A percentile compares a stretch with the other conserved stretches of the same genome.
These are phyloP conservation scores for Dryas octopetala DNA, from an alignment of 306 rosid species.

Conservation along the genomic window DNA sequence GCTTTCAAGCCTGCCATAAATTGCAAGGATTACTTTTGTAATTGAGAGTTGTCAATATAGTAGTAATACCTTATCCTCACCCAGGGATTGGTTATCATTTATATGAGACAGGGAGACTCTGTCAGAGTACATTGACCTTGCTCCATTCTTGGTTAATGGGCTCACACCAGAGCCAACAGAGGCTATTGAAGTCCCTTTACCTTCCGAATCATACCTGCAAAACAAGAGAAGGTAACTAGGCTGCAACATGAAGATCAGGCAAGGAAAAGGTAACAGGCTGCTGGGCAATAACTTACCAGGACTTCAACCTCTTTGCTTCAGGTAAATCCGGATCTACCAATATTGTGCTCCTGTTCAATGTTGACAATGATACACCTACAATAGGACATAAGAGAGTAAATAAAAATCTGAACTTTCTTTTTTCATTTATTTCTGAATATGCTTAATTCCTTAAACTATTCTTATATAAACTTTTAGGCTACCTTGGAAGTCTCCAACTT, in stretches of 20 bases:
- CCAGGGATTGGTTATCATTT: slow-evolving; percentile 56
- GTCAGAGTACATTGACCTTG: slow-evolving; percentile 71
- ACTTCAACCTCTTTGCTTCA: slow-evolving; percentile 70
- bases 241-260: not conserved
- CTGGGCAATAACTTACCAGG: slow-evolving; percentile 50
- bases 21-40: not conserved
- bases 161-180: slow-evolving; percentile 56
- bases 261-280: not conserved
- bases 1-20: not conserved
- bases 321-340: slow-evolving; percentile 67
- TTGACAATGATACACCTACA: slow-evolving; percentile 85
- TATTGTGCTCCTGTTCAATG: slow-evolving; percentile 57
- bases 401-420: not conserved
- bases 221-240: not conserved
- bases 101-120: slow-evolving; percentile 58
- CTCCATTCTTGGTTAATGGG: slow-evolving; percentile 48
- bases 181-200: slow-evolving; percentile 67
- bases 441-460: not conserved
- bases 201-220: slow-evolving; percentile 83
- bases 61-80: slow-evolving; percentile 67
- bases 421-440: not conserved
- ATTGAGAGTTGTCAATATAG: not conserved
- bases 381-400: slow-evolving; percentile 7
- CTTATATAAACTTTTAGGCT: not conserved
- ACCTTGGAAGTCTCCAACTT: slow-evolving; percentile 97